A percentile compares a stretch with the other conserved stretches of the same genome.
These are phyloP conservation scores for Cystofilobasidium ferigula DNA, from an alignment of 768 basidiomycete genomes.

Conservation along the genomic window DNA sequence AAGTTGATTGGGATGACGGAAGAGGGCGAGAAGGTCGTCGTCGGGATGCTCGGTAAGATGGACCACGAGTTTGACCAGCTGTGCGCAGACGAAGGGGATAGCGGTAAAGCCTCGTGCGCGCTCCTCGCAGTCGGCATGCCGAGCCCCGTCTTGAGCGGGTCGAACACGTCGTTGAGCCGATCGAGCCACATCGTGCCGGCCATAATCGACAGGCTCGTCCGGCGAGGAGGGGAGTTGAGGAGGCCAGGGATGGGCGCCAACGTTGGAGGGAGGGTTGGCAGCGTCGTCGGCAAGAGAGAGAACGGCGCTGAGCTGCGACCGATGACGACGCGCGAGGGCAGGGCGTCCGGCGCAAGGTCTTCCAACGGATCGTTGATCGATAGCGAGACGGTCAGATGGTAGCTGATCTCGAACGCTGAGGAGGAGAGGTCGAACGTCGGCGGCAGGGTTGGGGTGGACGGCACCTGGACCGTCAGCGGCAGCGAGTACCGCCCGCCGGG, in stretches of 20 bases:
- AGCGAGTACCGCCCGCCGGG: conserved; percentile 27
- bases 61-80: conserved; percentile 8
- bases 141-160: conserved; percentile 11
- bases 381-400: conserved; percentile 23
- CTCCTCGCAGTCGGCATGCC: not conserved
- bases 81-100: not conserved
- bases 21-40: conserved; percentile 24
- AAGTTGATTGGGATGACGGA: conserved; percentile 25
- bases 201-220: not conserved
- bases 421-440: conserved; percentile 15
- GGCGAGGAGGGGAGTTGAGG: not conserved
- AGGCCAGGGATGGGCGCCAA: conserved; percentile 15
- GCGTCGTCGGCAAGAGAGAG: conserved; percentile 22
- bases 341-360: not conserved
- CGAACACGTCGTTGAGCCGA: conserved; percentile 1
- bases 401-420: conserved; percentile 15
- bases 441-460: conserved; percentile 20
- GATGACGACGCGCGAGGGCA: not conserved
- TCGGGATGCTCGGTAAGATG: conserved; percentile 17
- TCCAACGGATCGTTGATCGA: conserved; percentile 18
- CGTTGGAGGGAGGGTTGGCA: conserved; percentile 11
- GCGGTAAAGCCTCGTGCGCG: not conserved
- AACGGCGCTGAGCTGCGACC: not conserved
- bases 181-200: not conserved
- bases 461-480: conserved; percentile 24